Percentiles rank a stretch among this genome's conserved stretches.
These are phyloP conservation scores for Colletotrichum paranaense DNA, from an alignment of 2,329 filamentous ascomycete species.

Conservation along the genomic window DNA sequence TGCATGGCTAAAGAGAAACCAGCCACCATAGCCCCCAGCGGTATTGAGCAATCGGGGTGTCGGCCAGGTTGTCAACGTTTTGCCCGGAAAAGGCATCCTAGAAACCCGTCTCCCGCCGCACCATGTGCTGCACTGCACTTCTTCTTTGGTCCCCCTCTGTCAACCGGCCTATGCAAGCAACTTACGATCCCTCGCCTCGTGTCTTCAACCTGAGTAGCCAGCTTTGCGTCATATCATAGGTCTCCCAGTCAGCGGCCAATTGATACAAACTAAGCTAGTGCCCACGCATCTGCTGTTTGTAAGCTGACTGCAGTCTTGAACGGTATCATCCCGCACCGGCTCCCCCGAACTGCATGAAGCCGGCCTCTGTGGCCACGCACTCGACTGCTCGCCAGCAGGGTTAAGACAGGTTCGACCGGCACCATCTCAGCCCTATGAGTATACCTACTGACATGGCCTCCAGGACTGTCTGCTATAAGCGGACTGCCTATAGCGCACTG, in stretches of 20 bases:
- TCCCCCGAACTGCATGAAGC: background rate
- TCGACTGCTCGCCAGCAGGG: background rate
- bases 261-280: background rate
- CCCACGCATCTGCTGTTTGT: background rate
- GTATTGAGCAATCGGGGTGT: background rate
- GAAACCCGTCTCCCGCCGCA: background rate
- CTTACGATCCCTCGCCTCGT: background rate
- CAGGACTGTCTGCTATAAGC: background rate
- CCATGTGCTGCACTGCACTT: background rate
- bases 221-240: background rate
- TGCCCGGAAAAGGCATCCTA: background rate
- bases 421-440: slow-evolving; percentile 25
- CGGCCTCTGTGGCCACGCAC: background rate
- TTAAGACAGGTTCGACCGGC: background rate
- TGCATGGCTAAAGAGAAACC: background rate
- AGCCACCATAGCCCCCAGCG: background rate
- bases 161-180: background rate
- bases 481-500: background rate
- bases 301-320: slow-evolving; percentile 17
- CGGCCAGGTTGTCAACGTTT: background rate
- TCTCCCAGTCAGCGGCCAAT: background rate
- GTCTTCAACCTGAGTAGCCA: background rate
- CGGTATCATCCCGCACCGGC: background rate
- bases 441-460: background rate
- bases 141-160: background rate